phyloP scores from a whole-genome alignment of 257 asterid genomes.

The Solanum bulbocastanum region DNA sequence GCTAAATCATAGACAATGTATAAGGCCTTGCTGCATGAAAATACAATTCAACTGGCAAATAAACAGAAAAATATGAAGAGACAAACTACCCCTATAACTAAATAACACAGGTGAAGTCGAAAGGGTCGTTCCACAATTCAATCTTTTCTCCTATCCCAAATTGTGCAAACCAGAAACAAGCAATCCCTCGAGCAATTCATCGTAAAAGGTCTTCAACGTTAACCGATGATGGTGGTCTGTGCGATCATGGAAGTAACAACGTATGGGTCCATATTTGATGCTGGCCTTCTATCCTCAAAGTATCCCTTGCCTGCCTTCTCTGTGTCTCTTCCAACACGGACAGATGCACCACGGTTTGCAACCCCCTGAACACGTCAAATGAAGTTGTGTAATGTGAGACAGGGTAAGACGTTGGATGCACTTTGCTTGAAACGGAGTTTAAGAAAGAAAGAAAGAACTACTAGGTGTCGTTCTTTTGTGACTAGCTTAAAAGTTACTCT shows the following conservation, averaged over 20 bases:
- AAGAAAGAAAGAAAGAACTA: not conserved
- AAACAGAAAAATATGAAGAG: not conserved
- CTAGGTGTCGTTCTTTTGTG: not conserved
- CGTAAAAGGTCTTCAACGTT: constrained; percentile 6
- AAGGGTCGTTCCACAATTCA: not conserved
- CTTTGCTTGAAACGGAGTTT: constrained; percentile 11
- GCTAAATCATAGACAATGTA: not conserved
- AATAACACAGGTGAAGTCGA: not conserved
- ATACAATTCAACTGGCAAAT: not conserved
- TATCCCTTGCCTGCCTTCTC: constrained; percentile 93
- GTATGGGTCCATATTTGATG: constrained; percentile 95
- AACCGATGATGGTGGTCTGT: constrained; percentile 67
- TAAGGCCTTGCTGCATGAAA: not conserved
- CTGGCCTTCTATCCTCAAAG: constrained; percentile 93
- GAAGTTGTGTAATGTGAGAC: not conserved
- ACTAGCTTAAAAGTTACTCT: not conserved
- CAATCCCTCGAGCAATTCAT: not conserved
- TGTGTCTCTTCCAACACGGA: constrained; percentile 89
- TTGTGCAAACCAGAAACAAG: not conserved
- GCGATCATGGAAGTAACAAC: constrained; percentile 85
- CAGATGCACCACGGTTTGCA: constrained; percentile 91
- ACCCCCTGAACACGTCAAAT: constrained; percentile 45
- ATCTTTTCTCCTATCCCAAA: not conserved
- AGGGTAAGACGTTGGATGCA: not conserved
- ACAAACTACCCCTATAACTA: not conserved